Base-by-base conservation (phyloP, 2,329 filamentous ascomycete genomes). In the Botrytis byssoidea region DNA sequence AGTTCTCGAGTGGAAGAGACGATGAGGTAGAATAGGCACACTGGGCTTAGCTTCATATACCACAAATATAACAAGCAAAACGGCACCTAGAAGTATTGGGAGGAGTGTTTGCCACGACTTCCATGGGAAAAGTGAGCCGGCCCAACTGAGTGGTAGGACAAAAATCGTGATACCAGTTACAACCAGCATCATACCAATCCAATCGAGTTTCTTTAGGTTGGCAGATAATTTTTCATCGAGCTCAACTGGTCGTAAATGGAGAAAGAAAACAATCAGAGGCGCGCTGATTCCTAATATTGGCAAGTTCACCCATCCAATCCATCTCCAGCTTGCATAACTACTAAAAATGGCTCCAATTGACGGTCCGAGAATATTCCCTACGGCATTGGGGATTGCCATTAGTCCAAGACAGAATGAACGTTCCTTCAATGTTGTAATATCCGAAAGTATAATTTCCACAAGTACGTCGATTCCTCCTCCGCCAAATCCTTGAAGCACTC, bases 301-400 rank as follows among this genome's bases (percentile, higher is more conserved):
- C 73, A 75, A 44, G 78, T 76, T 68, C 74, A 77, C 44, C 73
- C 70, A 77, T 25, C 71, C 67, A 40, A 74, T 66, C 86, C 87
- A 88, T 51, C 87, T 79, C 88, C 88, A 90, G 32, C 82, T 85
- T 6, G 88, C 85, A 37, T 85, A 83, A 72, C 88, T 84, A 0
- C 90, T 91, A 75, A 93, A 89, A 0, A 86, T 85, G 16, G 91
- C 91, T 42, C 90, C 89, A 14, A 91, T 81, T 1, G 90, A 83
- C 0, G 90, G 91, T 0, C 91, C 91, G 22, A 92, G 81, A 0
- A 87, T 87, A 35, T 85, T 86, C 3, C 90, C 89, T 25, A 91
- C 80, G 1, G 90, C 89, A 90, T 90, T 92, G 0, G 92, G 87
- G 57, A 90, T 84, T 12, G 89, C 89, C 68, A 91, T 87, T 61